A percentile compares a stretch with the other conserved stretches of the same genome.
These are phyloP conservation scores for Epipyxis sp. DNA, from an alignment of 108 stramenopile genomes.

Conservation along the genomic window DNA sequence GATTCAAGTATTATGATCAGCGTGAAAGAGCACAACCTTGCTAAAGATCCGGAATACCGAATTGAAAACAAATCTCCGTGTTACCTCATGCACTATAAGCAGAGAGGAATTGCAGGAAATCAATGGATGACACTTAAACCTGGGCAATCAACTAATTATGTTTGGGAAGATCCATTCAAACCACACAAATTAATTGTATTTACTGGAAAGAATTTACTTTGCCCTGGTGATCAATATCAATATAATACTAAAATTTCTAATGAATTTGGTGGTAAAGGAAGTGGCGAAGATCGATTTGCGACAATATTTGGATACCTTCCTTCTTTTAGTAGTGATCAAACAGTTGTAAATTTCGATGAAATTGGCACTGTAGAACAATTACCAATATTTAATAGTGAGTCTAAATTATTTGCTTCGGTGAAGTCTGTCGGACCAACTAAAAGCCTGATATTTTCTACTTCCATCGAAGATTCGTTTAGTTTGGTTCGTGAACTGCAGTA, in stretches of 20 bases:
- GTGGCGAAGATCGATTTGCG: background rate
- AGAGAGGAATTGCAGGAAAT: slow-evolving; percentile 66
- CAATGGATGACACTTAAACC: slow-evolving; percentile 70
- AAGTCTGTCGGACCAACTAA: slow-evolving; percentile 77
- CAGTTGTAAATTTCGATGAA: slow-evolving; percentile 68
- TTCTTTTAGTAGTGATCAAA: background rate
- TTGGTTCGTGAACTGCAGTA: too few relatives aligned
- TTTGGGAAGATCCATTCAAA: slow-evolving; percentile 82
- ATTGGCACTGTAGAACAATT: slow-evolving; percentile 68
- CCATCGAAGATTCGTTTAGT: slow-evolving; percentile 30
- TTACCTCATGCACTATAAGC: slow-evolving; percentile 71
- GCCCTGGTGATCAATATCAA: background rate
- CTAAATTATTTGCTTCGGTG: slow-evolving; percentile 59
- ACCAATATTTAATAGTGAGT: slow-evolving; percentile 43
- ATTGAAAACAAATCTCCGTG: slow-evolving; percentile 76
- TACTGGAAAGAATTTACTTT: slow-evolving; percentile 48
- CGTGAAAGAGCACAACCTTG: slow-evolving; percentile 53
- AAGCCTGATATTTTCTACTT: slow-evolving; percentile 67
- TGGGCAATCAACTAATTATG: slow-evolving; percentile 67
- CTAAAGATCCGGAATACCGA: slow-evolving; percentile 64
- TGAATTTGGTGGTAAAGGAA: background rate
- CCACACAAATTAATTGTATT: slow-evolving; percentile 70
- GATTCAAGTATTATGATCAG: slow-evolving; percentile 76
- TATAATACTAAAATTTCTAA: too few relatives aligned
- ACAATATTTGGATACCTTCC: background rate